Base-by-base conservation (phyloP, 2,329 filamentous ascomycete species). In the Mollisia scopiformis region DNA sequence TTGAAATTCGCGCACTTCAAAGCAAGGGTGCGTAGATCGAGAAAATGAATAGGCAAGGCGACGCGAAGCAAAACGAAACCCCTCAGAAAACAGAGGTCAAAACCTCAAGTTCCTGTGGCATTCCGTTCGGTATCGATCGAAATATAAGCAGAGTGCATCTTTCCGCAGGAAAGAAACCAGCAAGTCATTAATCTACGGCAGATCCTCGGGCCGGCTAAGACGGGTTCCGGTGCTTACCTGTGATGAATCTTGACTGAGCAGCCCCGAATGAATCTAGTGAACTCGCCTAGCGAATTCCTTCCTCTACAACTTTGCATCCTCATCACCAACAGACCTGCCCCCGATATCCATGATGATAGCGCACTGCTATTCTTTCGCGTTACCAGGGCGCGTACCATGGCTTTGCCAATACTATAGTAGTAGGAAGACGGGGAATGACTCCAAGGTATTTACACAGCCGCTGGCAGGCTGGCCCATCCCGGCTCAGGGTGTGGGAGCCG, bases 11-110 rank as follows among this genome's bases (percentile, higher is more conserved):
- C 25, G 33, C 19, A 23, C 30, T 55, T 39, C 52, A 55, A 39
- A 55, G 52, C 52, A 55, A 55, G 52, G 52, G 41, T 55, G 41
- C 33, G 25, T 41, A 41, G 33, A 55, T 39, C 33, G 52, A 33
- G 30, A 33, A 6, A 33, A 33, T 6, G 30, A 33, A 33, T 33
- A 33, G 30, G 13, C 6, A 33, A 33, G 30, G 30, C 30, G 30
- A 13, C 30, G 13, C 30, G 13, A 33, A 33, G 13, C 30, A n/a
- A n/a, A n/a, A n/a, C n/a, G n/a, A 13, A 33, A 33, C 13, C 30
- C 30, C 13, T 33, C 30, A 33, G 30, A 33, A 33, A 33, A 33
- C 30, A 33, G 30, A 33, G 30, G 30, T 33, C 30, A 6, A 33
- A 33, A 13, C 30, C 30, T 33, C 30, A 33, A 33, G 30, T 33